Evolutionary conservation across 495 filamentous ascomycete species (phyloP).

Genomic region (Aspergillus haitiensis): DNA sequence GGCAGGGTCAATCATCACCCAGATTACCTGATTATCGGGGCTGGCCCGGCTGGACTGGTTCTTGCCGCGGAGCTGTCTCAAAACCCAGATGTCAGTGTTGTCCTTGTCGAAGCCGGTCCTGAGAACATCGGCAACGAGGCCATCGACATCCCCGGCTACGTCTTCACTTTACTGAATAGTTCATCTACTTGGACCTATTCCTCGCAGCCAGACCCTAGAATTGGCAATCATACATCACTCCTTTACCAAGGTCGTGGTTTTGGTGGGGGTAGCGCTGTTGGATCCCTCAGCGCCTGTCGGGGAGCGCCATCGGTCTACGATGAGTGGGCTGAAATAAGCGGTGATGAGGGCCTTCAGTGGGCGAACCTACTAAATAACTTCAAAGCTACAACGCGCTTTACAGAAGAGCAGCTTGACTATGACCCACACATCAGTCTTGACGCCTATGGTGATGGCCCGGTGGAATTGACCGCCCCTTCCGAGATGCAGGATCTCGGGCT

Average conservation of each 20-base stretch:
- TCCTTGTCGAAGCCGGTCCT: constrained; percentile 1
- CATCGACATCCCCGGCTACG: not conserved
- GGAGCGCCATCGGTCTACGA: not conserved
- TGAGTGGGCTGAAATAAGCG: not conserved
- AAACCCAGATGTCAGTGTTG: not conserved
- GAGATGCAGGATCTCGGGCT: too few species aligned
- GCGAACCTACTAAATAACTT: not conserved
- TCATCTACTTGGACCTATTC: constrained; percentile 3
- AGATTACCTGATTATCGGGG: constrained; percentile 12
- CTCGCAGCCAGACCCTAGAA: not conserved
- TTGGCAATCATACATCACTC: not conserved
- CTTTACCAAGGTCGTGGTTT: not conserved
- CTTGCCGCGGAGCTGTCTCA: not conserved
- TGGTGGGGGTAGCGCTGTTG: constrained; percentile 1
- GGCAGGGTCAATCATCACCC: not conserved
- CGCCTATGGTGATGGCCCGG: too few species aligned
- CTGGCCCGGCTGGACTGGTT: not conserved
- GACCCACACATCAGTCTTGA: too few species aligned
- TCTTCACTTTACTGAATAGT: not conserved
- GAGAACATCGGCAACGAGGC: not conserved
- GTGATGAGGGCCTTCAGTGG: not conserved
- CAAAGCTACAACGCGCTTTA: not conserved
- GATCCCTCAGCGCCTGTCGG: not conserved
- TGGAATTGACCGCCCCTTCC: too few species aligned
- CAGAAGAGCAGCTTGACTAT: too few species aligned